A percentile compares a stretch with the other conserved stretches of the same genome.
These are phyloP conservation scores for Citrus inodora DNA, from an alignment of 345 rosid species.

Conservation along the genomic window DNA sequence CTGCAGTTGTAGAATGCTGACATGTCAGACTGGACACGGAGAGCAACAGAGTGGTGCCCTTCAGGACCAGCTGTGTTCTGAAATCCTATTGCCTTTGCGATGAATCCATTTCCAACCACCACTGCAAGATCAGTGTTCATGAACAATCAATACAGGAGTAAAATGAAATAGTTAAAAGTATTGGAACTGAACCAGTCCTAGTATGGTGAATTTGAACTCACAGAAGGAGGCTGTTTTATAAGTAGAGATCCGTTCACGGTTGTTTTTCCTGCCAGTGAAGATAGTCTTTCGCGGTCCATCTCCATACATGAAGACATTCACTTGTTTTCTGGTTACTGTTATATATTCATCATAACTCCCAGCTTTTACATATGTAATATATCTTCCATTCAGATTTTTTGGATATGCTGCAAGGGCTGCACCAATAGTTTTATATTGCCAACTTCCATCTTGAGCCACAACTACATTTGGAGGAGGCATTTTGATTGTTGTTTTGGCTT, in stretches of 20 bases:
- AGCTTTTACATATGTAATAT: constrained; percentile 62
- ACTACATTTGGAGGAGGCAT: constrained; percentile 31
- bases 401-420: constrained; percentile 45
- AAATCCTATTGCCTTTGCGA: too few relatives aligned
- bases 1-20: too few relatives aligned
- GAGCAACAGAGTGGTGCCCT: too few relatives aligned
- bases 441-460: constrained; percentile 55
- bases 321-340: constrained; percentile 38
- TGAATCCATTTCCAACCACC: too few relatives aligned
- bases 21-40: too few relatives aligned
- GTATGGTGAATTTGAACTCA: constrained; percentile 9
- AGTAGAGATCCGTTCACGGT: constrained; percentile 39
- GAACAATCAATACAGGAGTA: too few relatives aligned
- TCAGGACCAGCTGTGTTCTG: too few relatives aligned
- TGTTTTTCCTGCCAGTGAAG: constrained; percentile 44
- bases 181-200: neutral
- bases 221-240: constrained; percentile 48
- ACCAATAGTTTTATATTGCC: constrained; percentile 34
- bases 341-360: constrained; percentile 53
- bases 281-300: constrained; percentile 72
- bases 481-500: neutral
- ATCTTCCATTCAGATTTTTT: constrained; percentile 31
- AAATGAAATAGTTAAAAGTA: neutral
- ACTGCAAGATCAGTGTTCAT: too few relatives aligned
- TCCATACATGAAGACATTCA: constrained; percentile 61